Percentiles rank a stretch among this genome's conserved stretches.
Conservation (phyloP, 805 yeast species). For the Lachancea meyersii region DNA sequence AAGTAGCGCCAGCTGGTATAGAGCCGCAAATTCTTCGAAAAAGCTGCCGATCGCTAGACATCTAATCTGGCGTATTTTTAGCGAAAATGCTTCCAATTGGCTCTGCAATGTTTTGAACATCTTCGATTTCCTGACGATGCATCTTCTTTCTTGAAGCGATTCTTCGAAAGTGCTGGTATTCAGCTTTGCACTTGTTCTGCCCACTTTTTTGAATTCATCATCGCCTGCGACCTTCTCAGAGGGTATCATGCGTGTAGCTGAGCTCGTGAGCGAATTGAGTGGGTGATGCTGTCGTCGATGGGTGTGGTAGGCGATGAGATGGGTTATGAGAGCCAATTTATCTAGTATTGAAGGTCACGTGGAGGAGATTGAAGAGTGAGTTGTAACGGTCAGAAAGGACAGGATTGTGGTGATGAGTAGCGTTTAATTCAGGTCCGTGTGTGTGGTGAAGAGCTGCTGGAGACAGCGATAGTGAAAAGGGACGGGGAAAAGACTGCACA, state of each 20-base stretch:
- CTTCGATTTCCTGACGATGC: conserved; percentile 21
- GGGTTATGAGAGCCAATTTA: background rate
- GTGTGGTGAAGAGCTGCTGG: too few relatives aligned
- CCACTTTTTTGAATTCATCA: background rate
- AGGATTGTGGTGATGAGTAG: too few relatives aligned
- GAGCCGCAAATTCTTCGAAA: conserved; percentile 48
- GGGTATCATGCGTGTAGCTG: background rate
- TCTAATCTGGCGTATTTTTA: conserved; percentile 36
- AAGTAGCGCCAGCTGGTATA: conserved; percentile 60
- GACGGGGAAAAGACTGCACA: too few relatives aligned
- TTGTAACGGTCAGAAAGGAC: too few relatives aligned
- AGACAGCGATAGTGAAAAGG: too few relatives aligned
- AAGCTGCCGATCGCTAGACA: conserved; percentile 74
- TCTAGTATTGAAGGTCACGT: background rate
- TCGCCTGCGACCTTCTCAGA: background rate
- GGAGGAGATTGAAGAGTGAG: background rate
- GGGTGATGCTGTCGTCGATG: too few relatives aligned
- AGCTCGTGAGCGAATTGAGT: background rate
- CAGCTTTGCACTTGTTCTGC: background rate
- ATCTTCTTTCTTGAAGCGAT: conserved; percentile 16
- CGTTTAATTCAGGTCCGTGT: too few relatives aligned
- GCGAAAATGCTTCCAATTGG: conserved; percentile 12
- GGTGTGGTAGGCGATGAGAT: background rate
- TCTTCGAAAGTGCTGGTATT: background rate
- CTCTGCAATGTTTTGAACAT: conserved; percentile 27